Base-by-base conservation (phyloP, 345 rosid species). In the Eucalyptus curtisii region DNA sequence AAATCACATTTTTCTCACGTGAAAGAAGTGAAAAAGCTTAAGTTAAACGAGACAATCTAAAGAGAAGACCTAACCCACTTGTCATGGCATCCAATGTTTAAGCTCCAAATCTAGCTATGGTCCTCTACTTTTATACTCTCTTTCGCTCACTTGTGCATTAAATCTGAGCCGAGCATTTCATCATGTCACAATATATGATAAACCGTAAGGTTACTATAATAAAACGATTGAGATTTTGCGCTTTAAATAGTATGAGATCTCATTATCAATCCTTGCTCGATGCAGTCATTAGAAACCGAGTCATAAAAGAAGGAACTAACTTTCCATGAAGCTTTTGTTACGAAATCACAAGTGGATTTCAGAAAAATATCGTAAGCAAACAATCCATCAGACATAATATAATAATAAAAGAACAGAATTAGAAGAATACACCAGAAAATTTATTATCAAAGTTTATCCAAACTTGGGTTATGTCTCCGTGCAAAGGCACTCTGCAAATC, bases 381-480 rank as follows among this genome's bases (percentile, higher is more conserved):
- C 9, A 52, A 52, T 52, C 22, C 1, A 52, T 17, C 0, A 2
- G 1, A 52, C 0, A 52, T 0, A 52, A 52, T 52, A 7, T 19
- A 52, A 52, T 19, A 52, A 19, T 52, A 52, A 52, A 52, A 17
- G 3, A 52, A 52, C 9, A 19, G 0, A 52, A 52, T 52, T 19
- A 52, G 2, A 52, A 52, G 2, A 52, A 52, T 7, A 52, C 8
- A 2, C 55, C 4, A 52, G 0, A 17, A 52, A 52, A 52, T 52
- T 52, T 7, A 0, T 52, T 19, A 19, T 52, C 24, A 52, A 52
- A 52, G 55, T 52, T 52, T 17, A 19, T 7, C 24, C 1, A 52
- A 52, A 52, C 2, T 52, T 52, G 55, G 24, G 10, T 2, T 19
- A 52, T 3, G 1, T 52, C 4, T 52, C 0, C 0, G 2, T 1